Conservation (phyloP, 345 rosid species). For the Kernera saxatilis region DNA sequence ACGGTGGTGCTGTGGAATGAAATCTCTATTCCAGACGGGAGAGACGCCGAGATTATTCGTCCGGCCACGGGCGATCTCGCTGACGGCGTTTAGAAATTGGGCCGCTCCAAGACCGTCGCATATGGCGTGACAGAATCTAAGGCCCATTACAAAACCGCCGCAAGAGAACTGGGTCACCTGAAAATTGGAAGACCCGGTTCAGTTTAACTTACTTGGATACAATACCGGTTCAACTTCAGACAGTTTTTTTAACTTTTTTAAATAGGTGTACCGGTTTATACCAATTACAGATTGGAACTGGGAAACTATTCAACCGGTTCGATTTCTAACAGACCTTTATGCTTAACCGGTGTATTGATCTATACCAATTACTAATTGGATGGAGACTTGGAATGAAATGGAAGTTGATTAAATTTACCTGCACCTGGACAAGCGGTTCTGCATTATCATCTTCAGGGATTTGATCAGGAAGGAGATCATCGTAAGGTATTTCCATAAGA, state of each 20-base stretch:
- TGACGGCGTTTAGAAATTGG: slow-evolving; percentile 57
- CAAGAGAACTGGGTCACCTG: slow-evolving; percentile 67
- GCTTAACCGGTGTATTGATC: too few species aligned
- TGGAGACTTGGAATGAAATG: too few species aligned
- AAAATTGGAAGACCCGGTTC: not conserved
- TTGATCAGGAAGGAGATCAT: not conserved
- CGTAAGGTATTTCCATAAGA: too few species aligned
- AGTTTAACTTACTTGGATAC: not conserved
- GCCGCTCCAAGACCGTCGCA: slow-evolving; percentile 79
- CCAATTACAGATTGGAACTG: too few species aligned
- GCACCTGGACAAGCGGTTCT: not conserved
- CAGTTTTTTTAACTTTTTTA: too few species aligned
- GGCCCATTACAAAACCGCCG: slow-evolving; percentile 65
- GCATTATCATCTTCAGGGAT: not conserved
- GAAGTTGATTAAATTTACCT: not conserved
- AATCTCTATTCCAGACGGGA: slow-evolving; percentile 40
- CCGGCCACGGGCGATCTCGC: slow-evolving; percentile 48
- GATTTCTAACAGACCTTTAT: not conserved
- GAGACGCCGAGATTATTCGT: slow-evolving; percentile 24
- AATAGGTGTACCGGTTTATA: too few species aligned
- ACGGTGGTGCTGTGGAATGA: not conserved
- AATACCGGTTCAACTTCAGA: too few species aligned
- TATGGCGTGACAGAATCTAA: slow-evolving; percentile 48
- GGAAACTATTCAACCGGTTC: too few species aligned
- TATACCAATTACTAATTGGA: too few species aligned